A percentile compares a stretch with the other conserved stretches of the same genome.
phyloP scores from a whole-genome alignment of 305 asterid species.

The Andrographis paniculata region DNA sequence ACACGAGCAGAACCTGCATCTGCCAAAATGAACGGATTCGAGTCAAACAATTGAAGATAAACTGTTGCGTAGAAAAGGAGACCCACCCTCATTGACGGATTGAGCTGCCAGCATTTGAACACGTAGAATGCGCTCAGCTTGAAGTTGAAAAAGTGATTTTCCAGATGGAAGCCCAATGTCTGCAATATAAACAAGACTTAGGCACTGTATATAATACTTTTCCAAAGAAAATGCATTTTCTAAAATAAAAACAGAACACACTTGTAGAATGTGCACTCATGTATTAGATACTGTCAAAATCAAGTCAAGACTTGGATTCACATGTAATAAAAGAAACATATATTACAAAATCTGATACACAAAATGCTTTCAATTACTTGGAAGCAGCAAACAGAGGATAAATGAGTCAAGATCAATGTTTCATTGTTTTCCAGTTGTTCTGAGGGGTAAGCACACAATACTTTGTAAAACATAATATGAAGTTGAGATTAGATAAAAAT shows the following conservation, averaged over 20 bases:
- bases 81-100: slow-evolving; percentile 67
- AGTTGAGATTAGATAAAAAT: slow-evolving; percentile 5
- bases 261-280: slow-evolving; percentile 6
- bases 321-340: not conserved
- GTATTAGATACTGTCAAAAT: not conserved
- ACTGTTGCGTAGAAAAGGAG: slow-evolving; percentile 10
- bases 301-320: slow-evolving; percentile 5
- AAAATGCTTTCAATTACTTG: not conserved
- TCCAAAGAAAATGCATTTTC: slow-evolving; percentile 8
- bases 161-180: slow-evolving; percentile 99
- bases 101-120: slow-evolving; percentile 83
- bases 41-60: slow-evolving; percentile 9
- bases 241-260: slow-evolving; percentile 8
- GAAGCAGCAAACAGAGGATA: too few species aligned
- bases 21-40: slow-evolving; percentile 20
- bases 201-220: slow-evolving; percentile 3
- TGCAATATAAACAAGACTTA: slow-evolving; percentile 24
- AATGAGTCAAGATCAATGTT: too few species aligned
- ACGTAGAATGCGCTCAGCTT: slow-evolving; percentile 91
- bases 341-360: not conserved
- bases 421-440: not conserved
- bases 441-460: slow-evolving; percentile 9
- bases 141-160: slow-evolving; percentile 95
- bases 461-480: slow-evolving; percentile 9
- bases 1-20: slow-evolving; percentile 45